Percentiles rank a stretch among this genome's conserved stretches.
Conservation (phyloP, 805 yeast genomes). For the Myxozyma kluyveri region DNA sequence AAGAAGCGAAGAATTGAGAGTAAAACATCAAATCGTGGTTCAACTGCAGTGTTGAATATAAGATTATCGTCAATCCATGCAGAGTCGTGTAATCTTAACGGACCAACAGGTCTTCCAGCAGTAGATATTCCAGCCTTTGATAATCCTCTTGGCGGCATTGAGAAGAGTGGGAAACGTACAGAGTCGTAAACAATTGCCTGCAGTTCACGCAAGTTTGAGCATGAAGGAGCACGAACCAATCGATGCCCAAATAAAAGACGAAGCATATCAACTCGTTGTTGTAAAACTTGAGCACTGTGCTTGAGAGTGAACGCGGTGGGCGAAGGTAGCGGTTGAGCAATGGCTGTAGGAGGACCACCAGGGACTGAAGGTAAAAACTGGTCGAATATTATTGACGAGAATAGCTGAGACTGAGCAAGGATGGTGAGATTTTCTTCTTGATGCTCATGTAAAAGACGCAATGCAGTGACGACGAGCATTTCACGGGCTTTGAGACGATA, state of each 20-base stretch:
- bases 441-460: slow-evolving; percentile 21
- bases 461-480: slow-evolving; percentile 16
- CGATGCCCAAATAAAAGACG: slow-evolving; percentile 26
- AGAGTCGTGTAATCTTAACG: slow-evolving; percentile 20
- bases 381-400: slow-evolving; percentile 26
- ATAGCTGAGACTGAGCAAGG: slow-evolving; percentile 24
- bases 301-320: slow-evolving; percentile 24
- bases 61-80: slow-evolving; percentile 18
- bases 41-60: slow-evolving; percentile 4
- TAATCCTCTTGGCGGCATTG: slow-evolving; percentile 6
- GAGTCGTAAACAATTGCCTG: slow-evolving; percentile 29
- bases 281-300: slow-evolving; percentile 20
- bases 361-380: slow-evolving; percentile 21
- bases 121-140: slow-evolving; percentile 1
- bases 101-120: slow-evolving; percentile 9
- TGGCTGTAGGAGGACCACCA: slow-evolving; percentile 14
- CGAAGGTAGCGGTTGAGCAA: slow-evolving; percentile 20
- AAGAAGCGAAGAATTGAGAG: slow-evolving; percentile 23
- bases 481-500: slow-evolving; percentile 25
- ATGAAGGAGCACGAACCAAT: slow-evolving; percentile 14
- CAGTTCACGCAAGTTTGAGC: slow-evolving; percentile 16
- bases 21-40: slow-evolving; percentile 24
- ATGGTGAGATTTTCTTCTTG: slow-evolving; percentile 7
- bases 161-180: slow-evolving; percentile 23
- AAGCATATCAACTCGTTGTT: slow-evolving; percentile 26